Percentiles rank a stretch among this genome's conserved stretches.
Evolutionary conservation across 202 grass and related monocot genomes (phyloP).

Genomic region (Dendrocalamus latiflorus): DNA sequence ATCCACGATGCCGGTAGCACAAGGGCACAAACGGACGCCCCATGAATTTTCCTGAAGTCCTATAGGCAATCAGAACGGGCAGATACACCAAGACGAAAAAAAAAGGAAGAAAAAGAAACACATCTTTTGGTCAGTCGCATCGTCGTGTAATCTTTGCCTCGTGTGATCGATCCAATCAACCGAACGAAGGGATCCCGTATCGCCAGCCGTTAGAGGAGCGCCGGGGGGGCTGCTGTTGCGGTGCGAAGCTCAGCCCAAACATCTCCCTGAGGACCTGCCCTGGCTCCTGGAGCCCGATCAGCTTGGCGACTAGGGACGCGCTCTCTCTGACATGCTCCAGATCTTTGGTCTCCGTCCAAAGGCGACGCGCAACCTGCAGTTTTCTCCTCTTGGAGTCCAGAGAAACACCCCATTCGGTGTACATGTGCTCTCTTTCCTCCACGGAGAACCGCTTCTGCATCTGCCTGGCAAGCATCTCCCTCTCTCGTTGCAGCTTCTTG

Average conservation of each 20-base stretch:
- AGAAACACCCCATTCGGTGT: slow-evolving; percentile 75
- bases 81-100: neutral
- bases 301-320: slow-evolving; percentile 64
- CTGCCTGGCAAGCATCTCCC: slow-evolving; percentile 84
- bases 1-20: neutral
- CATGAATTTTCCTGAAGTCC: neutral
- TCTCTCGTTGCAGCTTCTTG: slow-evolving; percentile 73
- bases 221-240: slow-evolving; percentile 51
- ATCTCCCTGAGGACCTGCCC: slow-evolving; percentile 88
- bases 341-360: slow-evolving; percentile 72
- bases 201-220: slow-evolving; percentile 73
- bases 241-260: slow-evolving; percentile 90
- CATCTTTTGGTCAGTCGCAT: slow-evolving; percentile 34
- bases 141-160: neutral
- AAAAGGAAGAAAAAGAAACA: no score
- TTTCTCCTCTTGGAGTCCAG: slow-evolving; percentile 78
- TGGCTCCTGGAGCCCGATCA: slow-evolving; percentile 76
- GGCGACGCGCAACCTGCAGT: slow-evolving; percentile 56
- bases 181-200: slow-evolving; percentile 60
- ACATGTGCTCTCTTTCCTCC: slow-evolving; percentile 57
- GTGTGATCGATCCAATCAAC: slow-evolving; percentile 29
- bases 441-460: no score
- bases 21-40: slow-evolving; percentile 15
- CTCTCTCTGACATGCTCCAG: slow-evolving; percentile 90
- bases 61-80: slow-evolving; percentile 18